Percentiles rank a stretch among this genome's conserved stretches.
These are phyloP conservation scores for Cryptosporidium canis DNA, from an alignment of 169 alveolate species.

Conservation along the genomic window DNA sequence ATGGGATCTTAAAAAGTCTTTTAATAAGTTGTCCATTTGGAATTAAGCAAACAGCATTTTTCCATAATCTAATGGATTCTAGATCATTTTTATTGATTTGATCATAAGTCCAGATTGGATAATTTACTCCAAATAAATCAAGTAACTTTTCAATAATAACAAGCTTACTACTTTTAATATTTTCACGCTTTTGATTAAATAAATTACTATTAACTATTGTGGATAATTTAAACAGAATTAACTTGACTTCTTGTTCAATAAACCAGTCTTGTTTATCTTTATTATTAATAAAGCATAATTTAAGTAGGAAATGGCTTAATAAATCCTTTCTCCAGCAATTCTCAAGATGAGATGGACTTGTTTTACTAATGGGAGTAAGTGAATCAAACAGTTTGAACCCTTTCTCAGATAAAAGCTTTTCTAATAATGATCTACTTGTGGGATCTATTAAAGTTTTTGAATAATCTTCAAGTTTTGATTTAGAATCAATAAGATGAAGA, in stretches of 20 bases:
- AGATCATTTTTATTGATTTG: background rate
- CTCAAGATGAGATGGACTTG: constrained; percentile 11
- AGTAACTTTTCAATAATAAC: constrained; percentile 27
- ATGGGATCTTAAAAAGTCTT: constrained; percentile 40
- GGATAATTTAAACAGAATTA: constrained; percentile 80
- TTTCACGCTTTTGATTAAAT: constrained; percentile 20
- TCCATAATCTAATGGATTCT: background rate
- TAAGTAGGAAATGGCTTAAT: constrained; percentile 52
- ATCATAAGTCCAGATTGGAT: constrained; percentile 20
- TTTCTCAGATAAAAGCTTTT: constrained; percentile 29
- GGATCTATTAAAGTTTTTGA: constrained; percentile 19
- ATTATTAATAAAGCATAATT: constrained; percentile 78
- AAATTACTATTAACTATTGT: constrained; percentile 33
- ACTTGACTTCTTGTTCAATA: constrained; percentile 81
- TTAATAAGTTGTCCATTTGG: constrained; percentile 42
- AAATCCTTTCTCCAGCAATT: constrained; percentile 30
- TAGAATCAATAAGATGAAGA: constrained; percentile 25
- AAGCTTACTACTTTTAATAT: constrained; percentile 21
- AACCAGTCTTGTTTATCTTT: constrained; percentile 87
- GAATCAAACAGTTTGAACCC: constrained; percentile 45
- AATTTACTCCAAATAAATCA: constrained; percentile 10
- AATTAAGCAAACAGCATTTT: constrained; percentile 19
- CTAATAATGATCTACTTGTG: constrained; percentile 30
- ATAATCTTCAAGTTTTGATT: constrained; percentile 21
- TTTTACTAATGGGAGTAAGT: constrained; percentile 18